These are phyloP conservation scores for Aurifilum marmelostoma DNA, from an alignment of 2,329 filamentous ascomycete genomes.

Conservation along the genomic window DNA sequence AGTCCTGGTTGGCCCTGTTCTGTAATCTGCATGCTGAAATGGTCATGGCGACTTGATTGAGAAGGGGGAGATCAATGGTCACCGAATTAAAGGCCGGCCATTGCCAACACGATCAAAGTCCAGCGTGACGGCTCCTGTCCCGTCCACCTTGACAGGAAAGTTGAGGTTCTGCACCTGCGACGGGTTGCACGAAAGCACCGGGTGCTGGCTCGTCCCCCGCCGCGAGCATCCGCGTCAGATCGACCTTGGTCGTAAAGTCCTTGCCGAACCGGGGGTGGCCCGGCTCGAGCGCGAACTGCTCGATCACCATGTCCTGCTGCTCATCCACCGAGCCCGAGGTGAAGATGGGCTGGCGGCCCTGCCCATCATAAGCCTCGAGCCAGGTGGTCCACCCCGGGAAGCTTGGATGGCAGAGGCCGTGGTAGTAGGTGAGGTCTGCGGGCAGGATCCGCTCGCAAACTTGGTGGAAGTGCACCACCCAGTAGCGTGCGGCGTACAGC, in stretches of 20 bases:
- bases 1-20: no score
- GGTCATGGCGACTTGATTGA: no score
- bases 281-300: neutral
- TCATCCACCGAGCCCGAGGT: slow-evolving; percentile 4
- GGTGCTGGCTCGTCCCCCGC: neutral
- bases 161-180: slow-evolving; percentile 4
- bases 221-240: neutral
- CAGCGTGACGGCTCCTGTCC: slow-evolving; percentile 8
- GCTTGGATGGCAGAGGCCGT: slow-evolving; percentile 16
- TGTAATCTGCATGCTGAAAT: no score
- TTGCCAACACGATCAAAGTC: slow-evolving; percentile 11
- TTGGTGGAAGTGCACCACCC: slow-evolving; percentile 11
- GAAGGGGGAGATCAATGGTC: neutral
- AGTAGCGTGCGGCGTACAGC: neutral
- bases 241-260: neutral
- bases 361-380: neutral
- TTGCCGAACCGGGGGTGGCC: neutral
- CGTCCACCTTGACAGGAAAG: slow-evolving; percentile 16
- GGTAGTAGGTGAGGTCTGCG: slow-evolving; percentile 10
- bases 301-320: slow-evolving; percentile 8
- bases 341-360: neutral
- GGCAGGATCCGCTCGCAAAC: slow-evolving; percentile 1
- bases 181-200: neutral
- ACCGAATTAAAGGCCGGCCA: neutral
- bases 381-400: slow-evolving; percentile 16